These are phyloP conservation scores for Aspergillus udagawae DNA, from an alignment of 2,329 filamentous ascomycete genomes.

Conservation along the genomic window DNA sequence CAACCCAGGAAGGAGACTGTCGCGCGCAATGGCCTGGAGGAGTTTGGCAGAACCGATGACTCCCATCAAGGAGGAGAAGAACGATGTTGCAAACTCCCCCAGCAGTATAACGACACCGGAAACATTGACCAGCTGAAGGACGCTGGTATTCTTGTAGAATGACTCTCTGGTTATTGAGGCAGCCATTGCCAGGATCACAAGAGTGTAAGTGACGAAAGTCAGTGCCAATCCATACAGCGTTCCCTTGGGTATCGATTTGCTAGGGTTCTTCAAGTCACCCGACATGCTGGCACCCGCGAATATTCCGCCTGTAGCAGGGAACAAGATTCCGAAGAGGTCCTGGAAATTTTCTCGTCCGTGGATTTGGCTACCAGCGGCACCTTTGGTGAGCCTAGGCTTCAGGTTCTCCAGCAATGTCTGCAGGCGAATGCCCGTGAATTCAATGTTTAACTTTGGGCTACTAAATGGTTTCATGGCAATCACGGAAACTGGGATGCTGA, in stretches of 20 bases:
- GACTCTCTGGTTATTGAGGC: constrained; percentile 70
- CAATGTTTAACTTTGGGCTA: constrained; percentile 58
- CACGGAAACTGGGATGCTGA: constrained; percentile 80
- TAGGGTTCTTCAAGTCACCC: constrained; percentile 76
- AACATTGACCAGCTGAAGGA: constrained; percentile 75
- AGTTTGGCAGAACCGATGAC: constrained; percentile 81
- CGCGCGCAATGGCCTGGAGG: constrained; percentile 75
- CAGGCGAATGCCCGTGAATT: constrained; percentile 73
- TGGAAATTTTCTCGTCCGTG: constrained; percentile 67
- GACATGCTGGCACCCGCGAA: constrained; percentile 82
- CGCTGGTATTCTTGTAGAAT: constrained; percentile 69
- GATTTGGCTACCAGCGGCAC: constrained; percentile 59
- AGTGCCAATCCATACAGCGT: constrained; percentile 72
- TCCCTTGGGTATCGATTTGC: constrained; percentile 79
- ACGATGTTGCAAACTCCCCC: constrained; percentile 75
- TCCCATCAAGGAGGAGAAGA: constrained; percentile 85
- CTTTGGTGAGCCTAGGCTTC: constrained; percentile 61
- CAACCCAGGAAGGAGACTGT: constrained; percentile 73
- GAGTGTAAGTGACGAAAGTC: constrained; percentile 70
- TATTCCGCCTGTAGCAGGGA: constrained; percentile 64
- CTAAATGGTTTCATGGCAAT: constrained; percentile 65
- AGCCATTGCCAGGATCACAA: constrained; percentile 76
- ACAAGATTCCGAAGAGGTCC: constrained; percentile 80
- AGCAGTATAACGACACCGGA: constrained; percentile 69
- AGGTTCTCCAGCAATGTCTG: constrained; percentile 71